Percentiles rank a stretch among this genome's conserved stretches.
These are phyloP conservation scores for Beauveria sp. DNA, from an alignment of 2,329 filamentous ascomycete species.

Conservation along the genomic window DNA sequence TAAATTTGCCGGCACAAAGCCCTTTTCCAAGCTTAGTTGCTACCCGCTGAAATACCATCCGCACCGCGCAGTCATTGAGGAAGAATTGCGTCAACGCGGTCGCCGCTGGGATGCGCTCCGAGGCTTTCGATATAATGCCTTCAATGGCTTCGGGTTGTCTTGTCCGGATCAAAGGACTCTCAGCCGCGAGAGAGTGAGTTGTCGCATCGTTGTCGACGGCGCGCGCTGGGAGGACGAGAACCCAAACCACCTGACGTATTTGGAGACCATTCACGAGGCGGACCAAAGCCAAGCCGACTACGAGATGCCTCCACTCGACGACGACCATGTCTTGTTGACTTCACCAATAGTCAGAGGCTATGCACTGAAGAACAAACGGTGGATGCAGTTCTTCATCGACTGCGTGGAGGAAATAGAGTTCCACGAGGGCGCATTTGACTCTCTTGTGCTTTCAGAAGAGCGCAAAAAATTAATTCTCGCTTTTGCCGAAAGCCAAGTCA, in stretches of 20 bases:
- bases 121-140: constrained; percentile 74
- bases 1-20: constrained; percentile 70
- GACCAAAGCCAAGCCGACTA: constrained; percentile 31
- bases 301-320: constrained; percentile 53
- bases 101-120: constrained; percentile 76
- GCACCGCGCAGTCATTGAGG: constrained; percentile 55
- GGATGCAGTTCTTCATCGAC: constrained; percentile 83
- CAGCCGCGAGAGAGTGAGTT: constrained; percentile 30
- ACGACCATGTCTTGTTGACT: constrained; percentile 76
- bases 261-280: constrained; percentile 57
- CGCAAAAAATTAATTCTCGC: constrained; percentile 60
- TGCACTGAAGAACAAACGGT: constrained; percentile 79
- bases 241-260: constrained; percentile 71
- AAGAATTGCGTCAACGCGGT: constrained; percentile 67
- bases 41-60: constrained; percentile 78
- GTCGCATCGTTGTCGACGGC: constrained; percentile 81
- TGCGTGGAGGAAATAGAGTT: constrained; percentile 74
- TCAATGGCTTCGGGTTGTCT: constrained; percentile 66
- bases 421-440: constrained; percentile 76
- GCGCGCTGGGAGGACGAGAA: constrained; percentile 75
- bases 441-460: constrained; percentile 60
- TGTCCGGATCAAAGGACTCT: constrained; percentile 61
- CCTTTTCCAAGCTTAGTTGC: constrained; percentile 69
- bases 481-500: constrained; percentile 75
- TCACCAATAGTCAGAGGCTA: constrained; percentile 82